Percentiles rank a stretch among this genome's conserved stretches.
phyloP scores from a whole-genome alignment of 139 green algal species.

The Chlorella sp. region DNA sequence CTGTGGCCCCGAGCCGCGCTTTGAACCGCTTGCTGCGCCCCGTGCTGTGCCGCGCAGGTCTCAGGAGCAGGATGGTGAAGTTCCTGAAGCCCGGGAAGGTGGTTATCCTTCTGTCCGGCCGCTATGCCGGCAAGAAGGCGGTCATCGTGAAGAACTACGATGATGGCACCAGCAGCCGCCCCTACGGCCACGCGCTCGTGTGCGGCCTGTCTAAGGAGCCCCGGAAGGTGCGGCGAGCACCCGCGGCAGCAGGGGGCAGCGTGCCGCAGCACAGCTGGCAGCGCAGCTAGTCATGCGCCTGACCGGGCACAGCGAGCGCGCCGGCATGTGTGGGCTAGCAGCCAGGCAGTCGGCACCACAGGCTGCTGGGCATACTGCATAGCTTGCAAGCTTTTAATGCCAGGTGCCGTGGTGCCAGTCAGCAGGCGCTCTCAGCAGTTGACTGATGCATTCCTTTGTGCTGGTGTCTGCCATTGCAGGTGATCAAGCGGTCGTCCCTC shows the following conservation, averaged over 20 bases:
- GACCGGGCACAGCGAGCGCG: neutral
- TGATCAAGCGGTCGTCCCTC: conserved; percentile 82
- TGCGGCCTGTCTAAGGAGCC: conserved; percentile 95
- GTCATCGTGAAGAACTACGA: conserved; percentile 99
- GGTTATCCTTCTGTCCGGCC: conserved; percentile 84
- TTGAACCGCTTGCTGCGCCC: neutral
- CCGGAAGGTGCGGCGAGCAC: conserved; percentile 82
- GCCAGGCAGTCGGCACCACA: too few species aligned
- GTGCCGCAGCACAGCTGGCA: neutral
- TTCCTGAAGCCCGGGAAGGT: conserved; percentile 74
- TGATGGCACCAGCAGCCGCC: conserved; percentile 85
- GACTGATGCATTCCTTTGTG: neutral
- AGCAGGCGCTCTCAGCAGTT: neutral
- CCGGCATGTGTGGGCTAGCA: too few species aligned
- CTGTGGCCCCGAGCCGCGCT: neutral
- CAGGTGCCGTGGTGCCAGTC: too few species aligned
- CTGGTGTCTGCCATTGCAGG: conserved; percentile 56
- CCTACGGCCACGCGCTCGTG: conserved; percentile 96
- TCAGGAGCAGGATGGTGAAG: too few species aligned
- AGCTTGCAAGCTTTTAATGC: too few species aligned
- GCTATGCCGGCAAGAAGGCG: conserved; percentile 84
- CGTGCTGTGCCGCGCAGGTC: conserved; percentile 45
- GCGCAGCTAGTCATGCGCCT: neutral
- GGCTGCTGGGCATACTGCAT: too few species aligned
- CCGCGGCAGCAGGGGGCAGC: neutral